phyloP scores from a whole-genome alignment of 768 basidiomycete genomes.

The Glaciozyma antarctica region DNA sequence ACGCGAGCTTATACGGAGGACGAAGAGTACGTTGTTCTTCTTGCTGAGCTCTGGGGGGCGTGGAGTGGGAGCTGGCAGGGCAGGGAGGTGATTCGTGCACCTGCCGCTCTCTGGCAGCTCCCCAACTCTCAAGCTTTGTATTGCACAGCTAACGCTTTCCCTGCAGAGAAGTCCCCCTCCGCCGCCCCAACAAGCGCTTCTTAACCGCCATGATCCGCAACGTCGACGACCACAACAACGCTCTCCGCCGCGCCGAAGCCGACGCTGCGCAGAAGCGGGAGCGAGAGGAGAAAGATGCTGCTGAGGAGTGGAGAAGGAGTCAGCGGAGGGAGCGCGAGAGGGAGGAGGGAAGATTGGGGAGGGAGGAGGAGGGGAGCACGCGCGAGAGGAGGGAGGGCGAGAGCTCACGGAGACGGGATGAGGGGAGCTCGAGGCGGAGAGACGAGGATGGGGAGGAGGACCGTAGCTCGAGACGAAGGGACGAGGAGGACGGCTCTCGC shows the following conservation, averaged over 20 bases:
- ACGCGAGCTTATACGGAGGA: constrained; percentile 20
- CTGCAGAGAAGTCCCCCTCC: constrained; percentile 41
- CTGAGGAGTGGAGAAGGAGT: constrained; percentile 33
- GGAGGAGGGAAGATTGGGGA: constrained; percentile 40
- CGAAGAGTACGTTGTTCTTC: constrained; percentile 9
- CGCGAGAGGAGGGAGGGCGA: constrained; percentile 43
- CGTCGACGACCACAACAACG: constrained; percentile 92
- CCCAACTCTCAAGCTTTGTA: too few relatives aligned
- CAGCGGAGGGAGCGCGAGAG: constrained; percentile 25
- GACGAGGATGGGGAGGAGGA: too few relatives aligned
- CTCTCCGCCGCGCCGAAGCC: constrained; percentile 47
- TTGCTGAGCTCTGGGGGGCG: constrained; percentile 1
- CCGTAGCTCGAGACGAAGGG: background rate
- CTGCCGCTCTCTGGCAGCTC: too few relatives aligned
- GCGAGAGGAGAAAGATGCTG: constrained; percentile 27
- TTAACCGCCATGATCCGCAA: constrained; percentile 63
- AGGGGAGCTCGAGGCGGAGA: constrained; percentile 39
- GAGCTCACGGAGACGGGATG: constrained; percentile 24
- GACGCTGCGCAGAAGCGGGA: constrained; percentile 33
- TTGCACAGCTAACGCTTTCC: constrained; percentile 47
- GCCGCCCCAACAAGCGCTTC: constrained; percentile 54
- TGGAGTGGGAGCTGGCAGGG: background rate
- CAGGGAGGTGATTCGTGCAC: background rate
- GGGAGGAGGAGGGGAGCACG: constrained; percentile 38
- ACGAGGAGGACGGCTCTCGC: constrained; percentile 27